These are phyloP conservation scores for Lyophyllum shimeji DNA, from an alignment of 768 basidiomycete genomes.

Conservation along the genomic window DNA sequence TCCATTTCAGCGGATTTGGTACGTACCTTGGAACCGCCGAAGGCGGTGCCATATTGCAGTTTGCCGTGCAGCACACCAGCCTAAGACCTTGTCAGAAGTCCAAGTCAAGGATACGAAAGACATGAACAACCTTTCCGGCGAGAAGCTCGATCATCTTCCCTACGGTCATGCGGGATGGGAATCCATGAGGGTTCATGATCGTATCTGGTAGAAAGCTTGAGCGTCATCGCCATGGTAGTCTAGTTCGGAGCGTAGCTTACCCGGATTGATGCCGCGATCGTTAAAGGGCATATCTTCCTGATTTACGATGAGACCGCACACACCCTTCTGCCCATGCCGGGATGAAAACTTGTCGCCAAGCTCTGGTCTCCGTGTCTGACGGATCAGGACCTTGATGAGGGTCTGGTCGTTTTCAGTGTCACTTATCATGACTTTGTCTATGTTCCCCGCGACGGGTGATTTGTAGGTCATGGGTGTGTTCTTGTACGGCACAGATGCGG, in stretches of 20 bases:
- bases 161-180: conserved; percentile 99
- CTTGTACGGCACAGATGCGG: conserved; percentile 83
- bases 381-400: conserved; percentile 94
- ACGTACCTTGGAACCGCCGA: conserved; percentile 92
- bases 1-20: neutral
- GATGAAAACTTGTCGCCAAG: conserved; percentile 99
- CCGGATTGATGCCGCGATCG: conserved; percentile 92
- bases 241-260: conserved; percentile 39
- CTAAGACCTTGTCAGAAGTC: conserved; percentile 32
- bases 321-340: conserved; percentile 97
- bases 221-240: conserved; percentile 6
- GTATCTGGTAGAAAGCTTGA: conserved; percentile 59
- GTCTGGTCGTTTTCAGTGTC: conserved; percentile 97
- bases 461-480: conserved; percentile 94
- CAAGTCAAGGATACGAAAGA: neutral
- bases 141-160: conserved; percentile 99
- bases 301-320: conserved; percentile 97
- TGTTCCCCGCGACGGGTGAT: conserved; percentile 87
- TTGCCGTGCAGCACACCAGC: conserved; percentile 90
- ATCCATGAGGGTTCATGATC: conserved; percentile 99
- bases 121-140: conserved; percentile 75
- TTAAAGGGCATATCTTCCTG: conserved; percentile 99
- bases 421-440: conserved; percentile 98
- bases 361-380: conserved; percentile 95
- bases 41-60: conserved; percentile 93